A percentile compares a stretch with the other conserved stretches of the same genome.
Evolutionary conservation across 2,329 filamentous ascomycete species (phyloP).

Genomic region (Phyllosticta citriasiana): DNA sequence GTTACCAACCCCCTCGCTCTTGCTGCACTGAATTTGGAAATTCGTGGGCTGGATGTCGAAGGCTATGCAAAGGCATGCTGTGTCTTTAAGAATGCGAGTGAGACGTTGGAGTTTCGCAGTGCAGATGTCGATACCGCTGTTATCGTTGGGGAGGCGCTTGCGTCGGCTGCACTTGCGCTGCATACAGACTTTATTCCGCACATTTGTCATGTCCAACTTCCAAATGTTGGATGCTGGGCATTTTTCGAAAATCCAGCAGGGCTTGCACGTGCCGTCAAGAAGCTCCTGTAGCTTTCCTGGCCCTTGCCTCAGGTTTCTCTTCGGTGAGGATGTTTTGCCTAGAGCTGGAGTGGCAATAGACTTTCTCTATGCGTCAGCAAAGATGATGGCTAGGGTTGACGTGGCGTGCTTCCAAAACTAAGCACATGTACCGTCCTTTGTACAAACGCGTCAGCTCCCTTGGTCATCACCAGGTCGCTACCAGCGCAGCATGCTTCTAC

Average conservation of each 20-base stretch:
- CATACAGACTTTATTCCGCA: conserved; percentile 21
- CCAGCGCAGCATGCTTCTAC: not conserved
- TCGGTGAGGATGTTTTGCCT: not conserved
- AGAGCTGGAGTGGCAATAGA: not conserved
- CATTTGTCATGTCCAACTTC: not conserved
- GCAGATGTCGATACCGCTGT: conserved; percentile 22
- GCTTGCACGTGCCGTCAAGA: conserved; percentile 22
- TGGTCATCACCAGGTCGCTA: not conserved
- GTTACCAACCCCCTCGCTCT: conserved; percentile 30
- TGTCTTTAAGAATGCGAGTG: conserved; percentile 36
- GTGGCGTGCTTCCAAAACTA: not conserved
- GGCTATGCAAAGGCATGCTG: conserved; percentile 46
- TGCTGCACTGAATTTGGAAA: conserved; percentile 33
- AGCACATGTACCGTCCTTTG: not conserved
- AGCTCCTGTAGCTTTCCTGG: conserved; percentile 3
- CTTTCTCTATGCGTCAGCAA: not conserved
- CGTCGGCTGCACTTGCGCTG: conserved; percentile 29
- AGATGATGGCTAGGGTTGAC: not conserved
- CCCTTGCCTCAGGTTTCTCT: not conserved
- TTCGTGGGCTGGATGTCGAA: conserved; percentile 42
- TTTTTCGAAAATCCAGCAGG: conserved; percentile 37
- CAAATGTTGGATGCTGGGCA: conserved; percentile 40
- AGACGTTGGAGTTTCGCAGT: conserved; percentile 23
- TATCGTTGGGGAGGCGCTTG: conserved; percentile 38
- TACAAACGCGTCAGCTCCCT: not conserved